phyloP scores from a whole-genome alignment of 345 rosid species.

The Isatis tinctoria region DNA sequence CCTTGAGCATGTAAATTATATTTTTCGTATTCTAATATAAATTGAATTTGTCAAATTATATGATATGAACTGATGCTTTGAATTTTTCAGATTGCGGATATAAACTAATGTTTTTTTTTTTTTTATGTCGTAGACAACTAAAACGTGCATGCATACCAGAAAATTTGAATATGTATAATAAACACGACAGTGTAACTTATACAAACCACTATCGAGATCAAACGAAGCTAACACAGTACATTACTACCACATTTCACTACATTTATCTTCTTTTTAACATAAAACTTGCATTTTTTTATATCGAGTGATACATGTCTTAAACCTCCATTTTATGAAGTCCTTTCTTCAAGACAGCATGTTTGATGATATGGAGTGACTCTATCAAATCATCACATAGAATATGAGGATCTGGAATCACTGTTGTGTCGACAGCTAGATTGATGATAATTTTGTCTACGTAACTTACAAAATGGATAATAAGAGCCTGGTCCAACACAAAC shows the following conservation, averaged over 20 bases:
- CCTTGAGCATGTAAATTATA: no score
- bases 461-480: constrained; percentile 68
- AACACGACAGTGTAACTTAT: background rate
- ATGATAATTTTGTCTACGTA: constrained; percentile 56
- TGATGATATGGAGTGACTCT: constrained; percentile 48
- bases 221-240: background rate
- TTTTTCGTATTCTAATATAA: no score
- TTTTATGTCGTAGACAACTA: background rate
- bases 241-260: background rate
- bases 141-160: background rate
- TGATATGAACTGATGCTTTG: background rate
- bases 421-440: constrained; percentile 60
- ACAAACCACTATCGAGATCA: background rate
- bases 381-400: constrained; percentile 46
- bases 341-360: constrained; percentile 28
- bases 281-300: background rate
- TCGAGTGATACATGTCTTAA: background rate
- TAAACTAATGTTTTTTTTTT: no score
- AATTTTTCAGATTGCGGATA: no score
- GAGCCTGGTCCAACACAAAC: constrained; percentile 66
- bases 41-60: no score
- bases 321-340: background rate
- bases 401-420: constrained; percentile 62
- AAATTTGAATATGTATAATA: background rate
- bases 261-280: background rate